Evolutionary conservation across 805 yeast genomes (phyloP).

Genomic region (Wickerhamiella sorbophila): DNA sequence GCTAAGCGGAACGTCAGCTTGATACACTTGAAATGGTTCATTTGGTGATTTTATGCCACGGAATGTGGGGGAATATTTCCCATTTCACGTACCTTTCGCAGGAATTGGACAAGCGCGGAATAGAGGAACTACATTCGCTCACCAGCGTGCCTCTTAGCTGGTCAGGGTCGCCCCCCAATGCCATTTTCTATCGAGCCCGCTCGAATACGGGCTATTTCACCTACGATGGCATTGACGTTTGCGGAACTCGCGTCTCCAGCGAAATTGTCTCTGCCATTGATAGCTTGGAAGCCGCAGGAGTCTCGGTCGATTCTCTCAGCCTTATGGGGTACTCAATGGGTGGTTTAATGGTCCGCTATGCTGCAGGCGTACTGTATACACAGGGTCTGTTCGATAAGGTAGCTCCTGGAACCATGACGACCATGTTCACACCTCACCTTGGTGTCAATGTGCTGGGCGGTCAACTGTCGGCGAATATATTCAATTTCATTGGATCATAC

Average conservation of each 20-base stretch:
- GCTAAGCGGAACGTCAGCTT: too few species aligned
- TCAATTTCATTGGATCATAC: conserved; percentile 50
- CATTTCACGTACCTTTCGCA: conserved; percentile 51
- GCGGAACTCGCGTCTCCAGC: conserved; percentile 59
- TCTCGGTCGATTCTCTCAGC: conserved; percentile 50
- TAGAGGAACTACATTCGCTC: conserved; percentile 15
- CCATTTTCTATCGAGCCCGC: conserved; percentile 37
- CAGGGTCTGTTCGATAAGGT: conserved; percentile 39
- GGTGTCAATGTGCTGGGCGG: conserved; percentile 45
- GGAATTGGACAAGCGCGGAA: conserved; percentile 28
- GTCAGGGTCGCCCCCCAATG: conserved; percentile 11
- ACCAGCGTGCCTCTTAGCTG: conserved; percentile 17
- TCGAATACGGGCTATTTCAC: conserved; percentile 63
- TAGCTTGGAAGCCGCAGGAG: conserved; percentile 10
- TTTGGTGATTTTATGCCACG: conserved; percentile 15
- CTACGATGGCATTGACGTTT: conserved; percentile 75
- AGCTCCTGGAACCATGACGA: conserved; percentile 43
- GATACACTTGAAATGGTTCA: too few species aligned
- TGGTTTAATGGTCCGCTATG: conserved; percentile 69
- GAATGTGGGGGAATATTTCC: conserved; percentile 60
- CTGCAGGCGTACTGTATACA: conserved; percentile 53
- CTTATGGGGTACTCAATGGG: conserved; percentile 83
- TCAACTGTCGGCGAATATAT: conserved; percentile 35
- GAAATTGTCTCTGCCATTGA: conserved; percentile 40
- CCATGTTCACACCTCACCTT: conserved; percentile 61